Conservation (phyloP, 1,139 yeast species). For the Hyphopichia burtonii region DNA sequence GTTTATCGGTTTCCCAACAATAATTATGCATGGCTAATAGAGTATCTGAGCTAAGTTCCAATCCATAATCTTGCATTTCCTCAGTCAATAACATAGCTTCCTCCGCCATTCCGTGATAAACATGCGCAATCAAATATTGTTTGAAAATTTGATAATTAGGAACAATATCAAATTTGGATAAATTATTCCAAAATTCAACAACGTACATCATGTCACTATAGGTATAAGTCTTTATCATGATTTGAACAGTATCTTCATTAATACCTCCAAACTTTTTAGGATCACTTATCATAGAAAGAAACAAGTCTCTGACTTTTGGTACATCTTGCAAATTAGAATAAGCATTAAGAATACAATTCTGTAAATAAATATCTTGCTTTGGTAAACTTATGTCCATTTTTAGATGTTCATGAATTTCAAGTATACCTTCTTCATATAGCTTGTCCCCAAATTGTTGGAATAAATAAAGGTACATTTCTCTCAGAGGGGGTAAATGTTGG, state of each 20-base stretch:
- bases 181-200: constrained; percentile 60
- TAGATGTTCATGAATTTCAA: constrained; percentile 61
- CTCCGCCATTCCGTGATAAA: constrained; percentile 62
- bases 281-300: constrained; percentile 55
- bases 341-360: constrained; percentile 67
- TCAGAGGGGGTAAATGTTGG: constrained; percentile 55
- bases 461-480: constrained; percentile 61
- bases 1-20: constrained; percentile 51
- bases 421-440: constrained; percentile 66
- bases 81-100: constrained; percentile 57
- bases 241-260: constrained; percentile 67
- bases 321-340: constrained; percentile 64
- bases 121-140: constrained; percentile 72
- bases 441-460: constrained; percentile 62
- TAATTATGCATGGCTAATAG: constrained; percentile 60
- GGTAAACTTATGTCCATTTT: constrained; percentile 62
- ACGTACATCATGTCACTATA: constrained; percentile 60
- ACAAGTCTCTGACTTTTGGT: constrained; percentile 59
- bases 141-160: constrained; percentile 58
- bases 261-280: constrained; percentile 52
- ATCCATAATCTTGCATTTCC: constrained; percentile 52
- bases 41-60: constrained; percentile 49
- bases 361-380: constrained; percentile 56
- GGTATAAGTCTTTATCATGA: constrained; percentile 69
- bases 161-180: constrained; percentile 52